Base-by-base conservation (phyloP, 2,329 filamentous ascomycete species). In the Sporothrix brunneoviolacea region DNA sequence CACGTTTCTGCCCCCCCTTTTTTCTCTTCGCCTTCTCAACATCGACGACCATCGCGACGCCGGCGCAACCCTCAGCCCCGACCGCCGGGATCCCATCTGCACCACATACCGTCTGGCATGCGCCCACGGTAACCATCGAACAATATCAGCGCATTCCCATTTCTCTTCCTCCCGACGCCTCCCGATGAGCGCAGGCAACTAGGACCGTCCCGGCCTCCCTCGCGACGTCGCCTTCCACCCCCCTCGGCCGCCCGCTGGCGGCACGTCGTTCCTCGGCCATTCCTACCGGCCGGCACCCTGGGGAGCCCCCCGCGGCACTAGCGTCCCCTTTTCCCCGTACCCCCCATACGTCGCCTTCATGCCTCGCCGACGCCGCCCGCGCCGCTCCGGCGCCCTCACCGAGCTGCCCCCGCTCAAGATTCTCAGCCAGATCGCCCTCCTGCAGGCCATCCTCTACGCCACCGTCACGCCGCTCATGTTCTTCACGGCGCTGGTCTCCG, bases 371-470 rank as follows among this genome's bases (percentile, higher is more conserved):
- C 72, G 77, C 54, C 74, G 75, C 59, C 77, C 79, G 48, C 79
- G 77, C 46, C 76, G 79, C 60, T 68, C 79, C 41, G 79, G 80
- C 65, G 79, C 79, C 58, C 72, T 81, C 36, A 68, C 76, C 48
- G 79, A 83, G 58, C 73, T 83, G n/a, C 78, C 75, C 10, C 80
- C 80, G 9, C 69, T 81, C 55, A 76, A 74, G 56, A 79, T 83
- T 62, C 72, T 80, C 42, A 65, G 70, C 53, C 80, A 83, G 65
- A 82, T 83, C 60, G 70, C 73, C 37, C 68, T 70, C 12, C 65
- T 83, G 13, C 80, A 83, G 60, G 68, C 66, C 16, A 65, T 80
- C 46, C 82, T 77, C 68, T 82, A 82, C 62, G 63, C 65, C 51
- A 67, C 67, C 16, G 73, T 75, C 8, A 61, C 76, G 28, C 64